Percentiles rank a stretch among this genome's conserved stretches.
Conservation (phyloP, 2,329 filamentous ascomycete species). For the Talaromyces islandicus region DNA sequence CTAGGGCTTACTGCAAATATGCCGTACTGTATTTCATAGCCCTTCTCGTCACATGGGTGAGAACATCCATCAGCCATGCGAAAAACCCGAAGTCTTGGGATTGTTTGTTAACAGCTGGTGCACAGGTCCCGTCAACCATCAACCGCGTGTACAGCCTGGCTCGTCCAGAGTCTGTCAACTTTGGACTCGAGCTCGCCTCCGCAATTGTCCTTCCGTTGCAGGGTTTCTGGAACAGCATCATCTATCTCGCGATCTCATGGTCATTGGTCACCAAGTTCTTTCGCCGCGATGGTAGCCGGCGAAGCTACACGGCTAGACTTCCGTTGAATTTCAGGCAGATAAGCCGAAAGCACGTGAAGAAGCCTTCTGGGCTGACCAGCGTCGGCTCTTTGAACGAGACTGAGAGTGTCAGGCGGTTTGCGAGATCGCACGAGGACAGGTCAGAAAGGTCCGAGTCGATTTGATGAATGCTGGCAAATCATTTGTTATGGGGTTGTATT, state of each 20-base stretch:
- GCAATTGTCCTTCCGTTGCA: constrained; percentile 73
- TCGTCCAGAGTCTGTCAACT: constrained; percentile 47
- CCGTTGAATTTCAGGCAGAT: background rate
- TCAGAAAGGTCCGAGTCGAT: background rate
- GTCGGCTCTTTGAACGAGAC: background rate
- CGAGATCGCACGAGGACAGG: background rate
- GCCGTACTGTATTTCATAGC: constrained; percentile 36
- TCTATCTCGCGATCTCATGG: constrained; percentile 68
- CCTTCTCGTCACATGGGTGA: constrained; percentile 37
- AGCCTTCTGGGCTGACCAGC: background rate
- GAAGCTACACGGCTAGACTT: background rate
- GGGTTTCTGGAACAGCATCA: constrained; percentile 77
- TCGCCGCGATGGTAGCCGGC: background rate
- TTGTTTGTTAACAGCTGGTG: background rate
- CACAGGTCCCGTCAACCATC: constrained; percentile 60
- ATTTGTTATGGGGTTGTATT: background rate
- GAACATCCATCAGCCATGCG: background rate
- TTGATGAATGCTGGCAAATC: background rate
- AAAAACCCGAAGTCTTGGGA: background rate
- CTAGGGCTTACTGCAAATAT: constrained; percentile 35
- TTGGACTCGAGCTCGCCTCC: constrained; percentile 62
- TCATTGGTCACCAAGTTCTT: constrained; percentile 48
- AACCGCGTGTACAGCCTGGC: constrained; percentile 70
- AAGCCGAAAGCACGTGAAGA: background rate
- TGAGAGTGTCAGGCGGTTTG: constrained; percentile 10